Conservation (phyloP, 176 grass and related monocot species). For the sorghum (Sorghum bicolor) region DNA sequence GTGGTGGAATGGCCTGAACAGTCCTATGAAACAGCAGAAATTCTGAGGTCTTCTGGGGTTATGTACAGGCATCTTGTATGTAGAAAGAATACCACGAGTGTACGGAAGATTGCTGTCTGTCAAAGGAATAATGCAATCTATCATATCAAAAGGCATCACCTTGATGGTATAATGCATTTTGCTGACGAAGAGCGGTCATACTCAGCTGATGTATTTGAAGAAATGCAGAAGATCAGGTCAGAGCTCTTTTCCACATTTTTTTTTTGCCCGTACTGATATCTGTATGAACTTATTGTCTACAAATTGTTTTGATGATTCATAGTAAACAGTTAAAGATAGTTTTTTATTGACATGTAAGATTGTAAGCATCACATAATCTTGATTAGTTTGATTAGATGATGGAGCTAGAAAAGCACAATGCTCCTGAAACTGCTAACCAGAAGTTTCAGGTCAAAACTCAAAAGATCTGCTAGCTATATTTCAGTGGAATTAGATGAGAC, state of each 20-base stretch:
- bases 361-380: neutral
- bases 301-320: neutral
- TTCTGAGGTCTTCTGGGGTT: constrained; percentile 82
- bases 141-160: constrained; percentile 90
- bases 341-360: neutral
- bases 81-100: constrained; percentile 62
- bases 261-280: neutral
- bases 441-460: constrained; percentile 12
- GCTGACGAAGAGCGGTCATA: constrained; percentile 83
- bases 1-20: constrained; percentile 77
- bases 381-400: neutral
- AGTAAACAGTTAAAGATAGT: neutral
- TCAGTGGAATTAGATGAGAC: neutral
- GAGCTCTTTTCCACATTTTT: neutral
- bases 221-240: constrained; percentile 92
- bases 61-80: constrained; percentile 96
- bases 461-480: constrained; percentile 7
- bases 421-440: neutral
- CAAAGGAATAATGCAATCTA: constrained; percentile 83
- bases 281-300: neutral
- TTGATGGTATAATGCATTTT: constrained; percentile 95
- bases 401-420: neutral
- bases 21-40: constrained; percentile 62
- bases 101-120: constrained; percentile 63
- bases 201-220: constrained; percentile 73